Evolutionary conservation across 257 asterid species (phyloP), one percentile per base, ranked within the genome.

Genomic region (Nemophila menziesii): DNA sequence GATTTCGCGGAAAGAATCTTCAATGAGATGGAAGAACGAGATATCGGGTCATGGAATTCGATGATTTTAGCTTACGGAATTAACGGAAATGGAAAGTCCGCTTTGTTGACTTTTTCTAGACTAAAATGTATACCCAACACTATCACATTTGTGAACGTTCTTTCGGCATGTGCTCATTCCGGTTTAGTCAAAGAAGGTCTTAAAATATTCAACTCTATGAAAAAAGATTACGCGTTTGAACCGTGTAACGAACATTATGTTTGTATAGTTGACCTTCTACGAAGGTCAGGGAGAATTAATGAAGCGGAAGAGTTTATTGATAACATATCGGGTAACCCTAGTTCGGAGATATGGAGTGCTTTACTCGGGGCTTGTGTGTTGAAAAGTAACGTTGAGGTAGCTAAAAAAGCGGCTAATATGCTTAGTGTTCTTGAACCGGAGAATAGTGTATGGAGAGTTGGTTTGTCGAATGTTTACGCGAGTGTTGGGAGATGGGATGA

Each of bases 221-320:
- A 58, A 22, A 37, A 0, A 36, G 17, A 14, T 2, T 53, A 55
- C 4, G 59, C 69, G 4, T 1, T 68, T 22, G 62, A 15, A 16
- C 62, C 64, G 11, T 42, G 39, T 34, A 43, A 9, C 54, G 68
- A 68, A 39, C 80, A 73, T 29, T 68, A 14, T 43, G 65, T 69
- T 12, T 73, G 80, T 57, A 22, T 73, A 46, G 74, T 73, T 1
- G 71, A 73, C 65, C 33, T 73, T 26, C 48, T 73, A 51, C 74
- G 80, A 21, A 36, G 80, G 44, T 58, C 68, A 11, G 77, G 74
- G 26, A 52, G 54, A 52, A 52, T 65, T 22, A 48, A 52, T 33
- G 74, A 73, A 52, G 77, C 80, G 1, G 59, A 52, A 22, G 29
- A 20, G 1, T 68, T 73, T 51, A 49, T 73, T 11, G 13, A 18